Conservation (phyloP, 805 yeast species). For the Lipomyces kockii region DNA sequence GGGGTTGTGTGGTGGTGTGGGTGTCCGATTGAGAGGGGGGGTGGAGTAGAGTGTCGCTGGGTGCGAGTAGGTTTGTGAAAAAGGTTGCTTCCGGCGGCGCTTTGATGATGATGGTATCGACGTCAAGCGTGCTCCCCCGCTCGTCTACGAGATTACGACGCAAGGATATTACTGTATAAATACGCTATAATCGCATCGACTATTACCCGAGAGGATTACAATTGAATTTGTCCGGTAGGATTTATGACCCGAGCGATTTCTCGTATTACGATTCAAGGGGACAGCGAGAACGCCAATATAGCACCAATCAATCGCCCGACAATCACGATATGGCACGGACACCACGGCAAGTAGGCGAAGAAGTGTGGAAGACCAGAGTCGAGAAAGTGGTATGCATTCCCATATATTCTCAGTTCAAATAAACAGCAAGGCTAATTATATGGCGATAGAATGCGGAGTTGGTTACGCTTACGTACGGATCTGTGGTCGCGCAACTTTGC, state of each 20-base stretch:
- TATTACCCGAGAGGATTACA: neutral
- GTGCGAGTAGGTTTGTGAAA: too few species aligned
- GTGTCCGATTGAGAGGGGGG: neutral
- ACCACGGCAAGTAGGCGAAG: conserved; percentile 69
- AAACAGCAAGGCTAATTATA: neutral
- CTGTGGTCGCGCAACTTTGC: conserved; percentile 89
- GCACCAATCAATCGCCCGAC: neutral
- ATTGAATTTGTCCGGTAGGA: neutral
- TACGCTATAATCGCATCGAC: neutral
- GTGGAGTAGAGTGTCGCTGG: too few species aligned
- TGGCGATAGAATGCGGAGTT: conserved; percentile 75
- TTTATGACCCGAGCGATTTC: neutral
- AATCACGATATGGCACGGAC: conserved; percentile 41
- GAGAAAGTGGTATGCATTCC: conserved; percentile 72
- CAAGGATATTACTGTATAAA: neutral
- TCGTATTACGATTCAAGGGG: neutral
- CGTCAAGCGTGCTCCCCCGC: neutral
- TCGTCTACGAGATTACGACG: neutral
- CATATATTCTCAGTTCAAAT: neutral
- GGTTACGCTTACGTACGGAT: conserved; percentile 93
- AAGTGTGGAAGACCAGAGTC: conserved; percentile 84
- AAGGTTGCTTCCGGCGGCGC: neutral
- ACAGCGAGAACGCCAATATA: neutral
- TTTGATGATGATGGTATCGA: neutral
- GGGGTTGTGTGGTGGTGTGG: neutral